Evolutionary conservation across 805 yeast species (phyloP).

Genomic region (Millerozyma miso): DNA sequence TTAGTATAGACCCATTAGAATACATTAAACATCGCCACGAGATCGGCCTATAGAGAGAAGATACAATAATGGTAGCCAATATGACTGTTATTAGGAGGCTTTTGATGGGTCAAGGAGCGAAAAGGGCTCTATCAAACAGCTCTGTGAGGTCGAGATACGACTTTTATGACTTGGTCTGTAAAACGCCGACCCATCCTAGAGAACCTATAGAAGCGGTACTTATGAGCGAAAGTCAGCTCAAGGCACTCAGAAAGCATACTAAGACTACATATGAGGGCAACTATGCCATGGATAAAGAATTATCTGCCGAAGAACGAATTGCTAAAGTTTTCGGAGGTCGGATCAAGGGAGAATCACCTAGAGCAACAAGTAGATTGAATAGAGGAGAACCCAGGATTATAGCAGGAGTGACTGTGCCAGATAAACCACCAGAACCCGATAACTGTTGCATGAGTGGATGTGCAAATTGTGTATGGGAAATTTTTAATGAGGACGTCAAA

Average conservation of each 20-base stretch:
- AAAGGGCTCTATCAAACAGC: neutral
- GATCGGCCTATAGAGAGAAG: no score
- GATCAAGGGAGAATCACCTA: slow-evolving; percentile 47
- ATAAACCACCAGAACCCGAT: slow-evolving; percentile 85
- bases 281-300: slow-evolving; percentile 19
- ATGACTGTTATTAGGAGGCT: no score
- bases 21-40: no score
- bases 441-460: slow-evolving; percentile 98
- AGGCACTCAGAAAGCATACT: slow-evolving; percentile 15
- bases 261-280: slow-evolving; percentile 30
- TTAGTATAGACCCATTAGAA: no score
- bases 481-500: slow-evolving; percentile 79
- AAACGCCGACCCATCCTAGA: slow-evolving; percentile 29
- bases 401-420: slow-evolving; percentile 73
- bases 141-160: slow-evolving; percentile 10
- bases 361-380: slow-evolving; percentile 31
- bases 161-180: slow-evolving; percentile 34
- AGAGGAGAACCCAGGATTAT: slow-evolving; percentile 35
- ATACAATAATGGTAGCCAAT: no score
- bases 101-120: neutral
- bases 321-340: slow-evolving; percentile 53
- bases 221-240: slow-evolving; percentile 18
- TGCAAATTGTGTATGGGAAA: slow-evolving; percentile 94
- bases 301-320: slow-evolving; percentile 46
- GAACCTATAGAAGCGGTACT: slow-evolving; percentile 30